These are phyloP conservation scores for Colletotrichum australisinense DNA, from an alignment of 2,329 filamentous ascomycete genomes.

Conservation along the genomic window DNA sequence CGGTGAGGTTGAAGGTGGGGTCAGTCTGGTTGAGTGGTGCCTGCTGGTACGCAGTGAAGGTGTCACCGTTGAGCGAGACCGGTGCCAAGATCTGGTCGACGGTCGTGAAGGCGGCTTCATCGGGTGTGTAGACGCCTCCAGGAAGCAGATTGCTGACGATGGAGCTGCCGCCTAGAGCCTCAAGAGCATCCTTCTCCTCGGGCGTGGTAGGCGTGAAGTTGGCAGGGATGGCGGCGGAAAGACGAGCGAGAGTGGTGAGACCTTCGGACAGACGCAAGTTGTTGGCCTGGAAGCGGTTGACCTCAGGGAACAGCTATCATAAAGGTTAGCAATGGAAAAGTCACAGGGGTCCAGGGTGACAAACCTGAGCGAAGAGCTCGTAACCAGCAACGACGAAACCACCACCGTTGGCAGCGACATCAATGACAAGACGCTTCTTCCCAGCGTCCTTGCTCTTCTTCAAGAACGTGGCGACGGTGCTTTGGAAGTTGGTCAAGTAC, in stretches of 20 bases:
- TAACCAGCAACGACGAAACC: conserved; percentile 70
- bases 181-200: conserved; percentile 53
- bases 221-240: conserved; percentile 42
- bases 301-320: conserved; percentile 59
- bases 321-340: neutral
- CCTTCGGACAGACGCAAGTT: conserved; percentile 62
- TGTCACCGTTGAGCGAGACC: conserved; percentile 54
- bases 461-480: conserved; percentile 44
- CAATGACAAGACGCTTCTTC: conserved; percentile 71
- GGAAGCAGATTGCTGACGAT: conserved; percentile 57
- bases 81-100: conserved; percentile 47
- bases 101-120: conserved; percentile 43
- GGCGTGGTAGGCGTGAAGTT: conserved; percentile 45
- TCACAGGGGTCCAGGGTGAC: conserved; percentile 49
- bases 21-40: conserved; percentile 50
- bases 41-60: conserved; percentile 60
- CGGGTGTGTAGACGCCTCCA: conserved; percentile 60
- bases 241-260: conserved; percentile 56
- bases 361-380: conserved; percentile 66
- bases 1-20: conserved; percentile 53
- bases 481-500: conserved; percentile 45
- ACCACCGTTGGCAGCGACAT: conserved; percentile 68
- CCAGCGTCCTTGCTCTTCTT: conserved; percentile 52
- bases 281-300: conserved; percentile 59
- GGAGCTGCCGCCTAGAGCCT: conserved; percentile 57